Evolutionary conservation across 768 basidiomycete genomes (phyloP).

Genomic region (Xerocomellus intermedius): DNA sequence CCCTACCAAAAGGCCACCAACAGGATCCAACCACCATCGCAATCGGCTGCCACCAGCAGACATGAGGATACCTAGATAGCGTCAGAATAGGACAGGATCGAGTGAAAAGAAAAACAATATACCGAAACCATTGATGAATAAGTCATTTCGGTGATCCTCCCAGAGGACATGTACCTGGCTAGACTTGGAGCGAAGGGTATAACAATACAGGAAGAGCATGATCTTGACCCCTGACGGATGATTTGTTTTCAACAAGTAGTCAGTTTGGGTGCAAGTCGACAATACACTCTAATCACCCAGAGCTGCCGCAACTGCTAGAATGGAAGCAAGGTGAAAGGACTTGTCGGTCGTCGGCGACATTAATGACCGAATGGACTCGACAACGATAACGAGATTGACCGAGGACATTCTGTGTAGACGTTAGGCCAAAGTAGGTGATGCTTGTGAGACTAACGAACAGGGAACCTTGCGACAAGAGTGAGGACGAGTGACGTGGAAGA

Average conservation of each 20-base stretch:
- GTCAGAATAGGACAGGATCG: not conserved
- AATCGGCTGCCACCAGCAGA: slow-evolving; percentile 78
- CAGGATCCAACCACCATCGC: slow-evolving; percentile 81
- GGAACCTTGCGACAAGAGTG: slow-evolving; percentile 39
- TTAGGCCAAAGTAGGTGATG: not conserved
- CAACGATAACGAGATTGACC: slow-evolving; percentile 88
- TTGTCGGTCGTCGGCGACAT: slow-evolving; percentile 55
- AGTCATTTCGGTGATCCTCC: slow-evolving; percentile 95
- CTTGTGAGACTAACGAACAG: slow-evolving; percentile 33
- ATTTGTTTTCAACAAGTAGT: not conserved
- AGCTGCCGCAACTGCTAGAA: slow-evolving; percentile 81
- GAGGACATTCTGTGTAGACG: slow-evolving; percentile 68
- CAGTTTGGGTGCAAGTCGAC: not conserved
- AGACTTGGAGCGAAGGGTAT: slow-evolving; percentile 70
- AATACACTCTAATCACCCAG: slow-evolving; percentile 44
- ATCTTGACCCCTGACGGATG: slow-evolving; percentile 70
- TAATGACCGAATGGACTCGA: slow-evolving; percentile 79
- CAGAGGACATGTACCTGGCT: slow-evolving; percentile 94
- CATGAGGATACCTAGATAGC: slow-evolving; percentile 70
- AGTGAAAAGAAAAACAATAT: slow-evolving; percentile 14
- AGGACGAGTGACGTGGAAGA: not conserved
- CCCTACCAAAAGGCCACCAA: slow-evolving; percentile 71
- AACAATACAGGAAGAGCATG: slow-evolving; percentile 84
- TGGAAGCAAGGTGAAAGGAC: slow-evolving; percentile 74
- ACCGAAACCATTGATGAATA: slow-evolving; percentile 84